phyloP scores from a whole-genome alignment of 345 rosid species.

The Barbarea vulgaris region DNA sequence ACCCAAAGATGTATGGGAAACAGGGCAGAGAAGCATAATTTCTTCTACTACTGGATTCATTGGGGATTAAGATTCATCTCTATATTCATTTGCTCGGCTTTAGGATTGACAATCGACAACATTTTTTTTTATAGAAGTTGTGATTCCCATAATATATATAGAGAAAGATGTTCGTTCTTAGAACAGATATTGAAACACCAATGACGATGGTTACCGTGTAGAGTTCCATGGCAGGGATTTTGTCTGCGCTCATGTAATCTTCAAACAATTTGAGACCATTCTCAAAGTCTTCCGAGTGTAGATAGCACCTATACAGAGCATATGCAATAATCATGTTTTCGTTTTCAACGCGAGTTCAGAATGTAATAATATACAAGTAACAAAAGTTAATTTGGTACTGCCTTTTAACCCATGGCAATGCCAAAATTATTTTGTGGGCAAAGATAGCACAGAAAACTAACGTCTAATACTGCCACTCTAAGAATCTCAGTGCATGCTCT shows the following conservation, averaged over 20 bases:
- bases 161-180: background rate
- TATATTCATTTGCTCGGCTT: background rate
- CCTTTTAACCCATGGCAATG: constrained; percentile 13
- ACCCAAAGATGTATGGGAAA: background rate
- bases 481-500: constrained; percentile 12
- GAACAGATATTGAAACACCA: background rate
- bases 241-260: constrained; percentile 61
- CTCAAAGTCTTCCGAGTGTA: constrained; percentile 69
- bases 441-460: constrained; percentile 13
- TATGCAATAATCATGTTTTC: background rate
- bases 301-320: constrained; percentile 70
- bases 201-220: constrained; percentile 57
- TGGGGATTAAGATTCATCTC: background rate
- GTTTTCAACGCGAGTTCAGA: background rate
- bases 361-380: constrained; percentile 2
- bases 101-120: background rate
- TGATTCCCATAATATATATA: background rate
- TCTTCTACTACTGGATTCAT: background rate
- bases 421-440: background rate
- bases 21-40: background rate
- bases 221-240: constrained; percentile 53
- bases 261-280: constrained; percentile 64
- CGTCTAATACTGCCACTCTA: background rate
- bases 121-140: background rate
- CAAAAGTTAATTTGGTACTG: background rate